A percentile compares a stretch with the other conserved stretches of the same genome.
Evolutionary conservation across 768 basidiomycete genomes (phyloP).

Genomic region (Hortiboletus campestris): DNA sequence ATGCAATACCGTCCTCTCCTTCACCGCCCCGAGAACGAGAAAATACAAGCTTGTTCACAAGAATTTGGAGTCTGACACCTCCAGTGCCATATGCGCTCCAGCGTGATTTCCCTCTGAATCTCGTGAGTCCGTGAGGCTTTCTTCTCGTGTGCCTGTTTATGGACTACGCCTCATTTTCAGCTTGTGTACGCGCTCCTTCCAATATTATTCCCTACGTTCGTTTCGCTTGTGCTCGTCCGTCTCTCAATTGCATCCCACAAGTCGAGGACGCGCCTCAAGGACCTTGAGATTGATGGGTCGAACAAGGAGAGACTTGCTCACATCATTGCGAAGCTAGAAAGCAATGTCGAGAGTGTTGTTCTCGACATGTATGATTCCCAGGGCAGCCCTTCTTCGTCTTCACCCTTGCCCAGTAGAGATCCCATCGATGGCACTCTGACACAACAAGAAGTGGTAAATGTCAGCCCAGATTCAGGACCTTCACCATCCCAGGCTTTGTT

Average conservation of each 20-base stretch:
- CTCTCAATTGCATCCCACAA: constrained; percentile 55
- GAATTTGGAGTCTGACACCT: constrained; percentile 38
- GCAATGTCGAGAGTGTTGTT: constrained; percentile 57
- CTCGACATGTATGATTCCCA: constrained; percentile 52
- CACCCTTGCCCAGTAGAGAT: constrained; percentile 3
- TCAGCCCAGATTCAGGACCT: constrained; percentile 1
- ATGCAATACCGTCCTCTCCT: constrained; percentile 43
- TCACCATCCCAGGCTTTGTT: constrained; percentile 44
- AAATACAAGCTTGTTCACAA: constrained; percentile 42
- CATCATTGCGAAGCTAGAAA: constrained; percentile 57
- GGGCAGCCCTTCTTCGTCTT: constrained; percentile 17
- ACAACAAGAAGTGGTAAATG: background rate
- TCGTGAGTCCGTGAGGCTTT: constrained; percentile 44
- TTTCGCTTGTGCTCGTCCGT: constrained; percentile 54
- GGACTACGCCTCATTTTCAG: constrained; percentile 32
- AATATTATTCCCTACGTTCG: constrained; percentile 57
- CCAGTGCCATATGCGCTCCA: constrained; percentile 60
- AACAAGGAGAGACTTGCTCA: constrained; percentile 52
- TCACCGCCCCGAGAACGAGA: constrained; percentile 44
- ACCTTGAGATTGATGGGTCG: constrained; percentile 56
- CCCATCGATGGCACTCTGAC: background rate
- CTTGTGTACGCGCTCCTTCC: constrained; percentile 57
- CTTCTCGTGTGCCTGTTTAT: background rate
- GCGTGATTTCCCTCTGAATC: constrained; percentile 63
- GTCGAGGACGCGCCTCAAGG: constrained; percentile 63